Evolutionary conservation across 352 stramenopile species (phyloP).

Genomic region (Phytophthora hibernalis): DNA sequence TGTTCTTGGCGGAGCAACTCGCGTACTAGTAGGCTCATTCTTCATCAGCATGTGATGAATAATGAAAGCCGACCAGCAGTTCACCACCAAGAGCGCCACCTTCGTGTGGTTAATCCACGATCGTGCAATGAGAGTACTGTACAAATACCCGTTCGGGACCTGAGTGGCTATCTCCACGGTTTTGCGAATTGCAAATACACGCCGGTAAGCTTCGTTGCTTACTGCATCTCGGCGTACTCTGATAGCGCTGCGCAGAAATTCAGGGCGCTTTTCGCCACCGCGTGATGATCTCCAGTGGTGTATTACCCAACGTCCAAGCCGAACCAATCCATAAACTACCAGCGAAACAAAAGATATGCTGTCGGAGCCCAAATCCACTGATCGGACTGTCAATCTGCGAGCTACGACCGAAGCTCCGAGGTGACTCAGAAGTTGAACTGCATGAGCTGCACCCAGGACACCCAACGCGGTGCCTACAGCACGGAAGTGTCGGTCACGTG

Average conservation of each 20-base stretch:
- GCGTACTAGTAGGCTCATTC: not conserved
- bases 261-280: not conserved
- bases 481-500: constrained; percentile 26
- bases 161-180: constrained; percentile 54
- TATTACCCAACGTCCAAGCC: not conserved
- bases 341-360: constrained; percentile 3
- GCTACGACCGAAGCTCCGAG: constrained; percentile 13
- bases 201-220: constrained; percentile 45
- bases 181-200: constrained; percentile 42
- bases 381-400: constrained; percentile 5
- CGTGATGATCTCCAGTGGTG: not conserved
- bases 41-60: constrained; percentile 19
- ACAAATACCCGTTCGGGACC: constrained; percentile 48
- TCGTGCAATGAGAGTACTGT: constrained; percentile 49
- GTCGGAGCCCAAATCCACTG: not conserved
- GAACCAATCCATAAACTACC: not conserved
- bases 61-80: constrained; percentile 42
- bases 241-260: not conserved
- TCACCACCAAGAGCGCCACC: constrained; percentile 50
- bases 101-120: constrained; percentile 61
- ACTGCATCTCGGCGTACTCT: not conserved
- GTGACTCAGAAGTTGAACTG: constrained; percentile 13
- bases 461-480: constrained; percentile 22
- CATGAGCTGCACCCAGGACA: constrained; percentile 19
- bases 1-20: not conserved